Base-by-base conservation (phyloP, 2,329 filamentous ascomycete genomes). In the Cercospora zeina region DNA sequence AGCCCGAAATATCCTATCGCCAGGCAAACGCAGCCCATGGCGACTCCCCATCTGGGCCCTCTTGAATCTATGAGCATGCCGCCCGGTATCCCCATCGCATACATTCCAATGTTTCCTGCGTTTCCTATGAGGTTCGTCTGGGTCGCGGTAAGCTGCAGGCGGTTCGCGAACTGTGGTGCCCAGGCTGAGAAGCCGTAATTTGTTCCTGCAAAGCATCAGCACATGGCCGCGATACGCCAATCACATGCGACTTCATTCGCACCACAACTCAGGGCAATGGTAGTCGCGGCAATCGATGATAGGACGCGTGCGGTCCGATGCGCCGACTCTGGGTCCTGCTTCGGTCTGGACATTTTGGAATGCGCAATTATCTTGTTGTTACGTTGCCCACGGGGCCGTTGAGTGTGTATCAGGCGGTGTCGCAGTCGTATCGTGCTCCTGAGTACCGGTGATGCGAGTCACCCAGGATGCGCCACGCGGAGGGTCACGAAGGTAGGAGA, bases 171-270 rank as follows among this genome's bases (percentile, higher is more conserved):
- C 77, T 97, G 93, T 19, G 95, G 95, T 13, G 91, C 92, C 93
- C 95, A 99, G 77, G 93, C 93, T 59, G 92, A 97, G 78, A 97
- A 99, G 73, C 93, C 93, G 85, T 99, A 97, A 91, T 97, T 73
- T 54, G 62, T 39, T 56, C 14, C 91, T 59, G 91, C 90, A 62
- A 91, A 79, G 70, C 54, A 95, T 81, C 36, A 63, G 70, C 91
- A 88, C 66, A 86, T 87, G 72, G 81, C 10, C 62, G 45, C 27
- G 39, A 13, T 4, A 19, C 83, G 66, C 82, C 79, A 65, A 84
- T 77, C 42, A 80, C 75, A 27, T 47, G 24, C 75, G 76, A 67
- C 83, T 79, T 54, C 78, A 86, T 72, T 16, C 78, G 96, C 92
- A 64, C 95, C 95, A 76, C 93, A 96, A 64, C 93, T 91, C 62